Base-by-base conservation (phyloP, 169 alveolate species). In the Plasmodium vivax region DNA sequence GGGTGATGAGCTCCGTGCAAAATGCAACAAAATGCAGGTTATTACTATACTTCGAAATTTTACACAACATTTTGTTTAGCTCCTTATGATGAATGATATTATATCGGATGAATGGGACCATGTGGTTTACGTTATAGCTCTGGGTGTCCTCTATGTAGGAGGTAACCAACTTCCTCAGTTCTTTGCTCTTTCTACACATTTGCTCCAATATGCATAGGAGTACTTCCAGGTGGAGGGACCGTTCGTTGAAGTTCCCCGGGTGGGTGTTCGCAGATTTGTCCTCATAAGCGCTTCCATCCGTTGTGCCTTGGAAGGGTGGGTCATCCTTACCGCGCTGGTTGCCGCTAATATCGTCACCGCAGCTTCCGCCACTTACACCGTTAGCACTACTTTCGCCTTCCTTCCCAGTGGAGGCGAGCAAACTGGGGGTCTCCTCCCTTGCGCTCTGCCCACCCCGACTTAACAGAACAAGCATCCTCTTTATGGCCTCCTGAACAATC, bases 401-500 rank as follows among this genome's bases (percentile, higher is more conserved):
- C 1, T 84, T 1, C 27, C 56, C 30, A 36, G 7, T 16, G 16
- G 32, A 12, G 16, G 23, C 5, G 32, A 19, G n/a, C 12, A n/a
- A 23, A 47, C 8, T 36, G 10, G 8, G 9, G 19, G 62, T 19
- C 2, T 72, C 6, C 30, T n/a, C 51, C 27, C 47, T 34, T 82
- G 54, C 23, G 10, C 12, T 45, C 62, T 19, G 73, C 9, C 8
- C 16, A 9, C 19, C 56, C 14, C 23, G 56, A 6, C 5, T 34
- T 30, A 27, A 30, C 27, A 16, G 74, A 30, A 14, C 41, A 34
- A 54, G 32, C 32, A 34, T 85, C 19, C 19, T 32, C n/a, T 68
- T 90, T 32, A 88, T 80, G 16, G 85, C 91, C 68, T 96, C 98
- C 41, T 92, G 94, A 73, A 95, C 72, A 27, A 84, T 84, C 83